Evolutionary conservation across 208 protist species (phyloP).

Genomic region (Crithidia expoeki): DNA sequence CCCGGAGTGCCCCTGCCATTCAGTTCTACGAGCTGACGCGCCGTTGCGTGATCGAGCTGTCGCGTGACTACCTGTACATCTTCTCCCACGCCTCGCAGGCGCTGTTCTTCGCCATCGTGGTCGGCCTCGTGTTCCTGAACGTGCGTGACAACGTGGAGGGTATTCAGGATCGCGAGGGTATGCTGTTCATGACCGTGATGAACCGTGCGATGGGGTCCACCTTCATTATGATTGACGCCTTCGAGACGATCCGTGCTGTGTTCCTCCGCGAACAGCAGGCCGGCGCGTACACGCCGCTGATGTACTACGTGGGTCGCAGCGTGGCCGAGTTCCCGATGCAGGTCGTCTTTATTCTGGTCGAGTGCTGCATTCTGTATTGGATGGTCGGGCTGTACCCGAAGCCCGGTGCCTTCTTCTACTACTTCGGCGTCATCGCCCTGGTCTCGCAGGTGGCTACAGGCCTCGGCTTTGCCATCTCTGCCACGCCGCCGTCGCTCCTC

Average conservation of each 20-base stretch:
- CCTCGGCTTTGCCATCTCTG: conserved; percentile 64
- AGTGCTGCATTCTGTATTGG: conserved; percentile 71
- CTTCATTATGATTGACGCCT: conserved; percentile 64
- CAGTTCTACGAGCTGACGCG: conserved; percentile 63
- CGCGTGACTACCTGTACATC: conserved; percentile 50
- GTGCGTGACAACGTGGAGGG: conserved; percentile 50
- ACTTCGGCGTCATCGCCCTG: conserved; percentile 50
- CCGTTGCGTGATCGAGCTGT: conserved; percentile 44
- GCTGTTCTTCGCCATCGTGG: conserved; percentile 67
- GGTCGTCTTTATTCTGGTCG: conserved; percentile 45
- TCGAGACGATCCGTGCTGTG: conserved; percentile 47
- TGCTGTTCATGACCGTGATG: conserved; percentile 76
- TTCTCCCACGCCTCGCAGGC: conserved; percentile 50
- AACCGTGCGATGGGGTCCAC: conserved; percentile 64
- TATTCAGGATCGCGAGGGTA: conserved; percentile 63
- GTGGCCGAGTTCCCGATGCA: conserved; percentile 63
- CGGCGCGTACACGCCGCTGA: conserved; percentile 64
- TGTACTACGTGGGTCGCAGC: conserved; percentile 52
- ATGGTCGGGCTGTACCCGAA: conserved; percentile 49
- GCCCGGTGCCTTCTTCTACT: conserved; percentile 66
- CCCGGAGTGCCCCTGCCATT: conserved; percentile 44
- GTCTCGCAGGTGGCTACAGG: conserved; percentile 52
- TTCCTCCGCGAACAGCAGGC: conserved; percentile 73
- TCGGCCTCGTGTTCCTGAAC: conserved; percentile 79
- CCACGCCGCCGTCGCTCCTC: conserved; percentile 35